These are phyloP conservation scores for Laburnicola sp. DNA, from an alignment of 2,329 filamentous ascomycete genomes.

Conservation along the genomic window DNA sequence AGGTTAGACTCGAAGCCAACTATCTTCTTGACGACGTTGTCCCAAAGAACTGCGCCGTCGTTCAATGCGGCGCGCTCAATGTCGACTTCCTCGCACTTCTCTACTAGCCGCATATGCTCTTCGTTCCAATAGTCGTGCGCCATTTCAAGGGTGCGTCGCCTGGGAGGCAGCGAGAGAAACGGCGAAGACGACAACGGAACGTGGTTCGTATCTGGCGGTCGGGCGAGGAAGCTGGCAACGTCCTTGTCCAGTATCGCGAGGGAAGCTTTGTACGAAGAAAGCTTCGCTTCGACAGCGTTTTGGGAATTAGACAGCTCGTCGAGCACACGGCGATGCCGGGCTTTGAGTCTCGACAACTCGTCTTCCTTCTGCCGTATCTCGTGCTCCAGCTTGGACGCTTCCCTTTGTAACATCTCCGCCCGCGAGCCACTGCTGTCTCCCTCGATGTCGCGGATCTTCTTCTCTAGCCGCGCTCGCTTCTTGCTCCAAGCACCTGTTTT, in stretches of 20 bases:
- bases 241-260: constrained; percentile 67
- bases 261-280: constrained; percentile 71
- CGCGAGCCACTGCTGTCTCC: constrained; percentile 61
- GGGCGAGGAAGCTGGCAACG: constrained; percentile 61
- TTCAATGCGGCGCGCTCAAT: constrained; percentile 67
- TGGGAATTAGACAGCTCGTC: constrained; percentile 64
- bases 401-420: constrained; percentile 54
- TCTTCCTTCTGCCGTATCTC: constrained; percentile 70
- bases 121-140: constrained; percentile 71
- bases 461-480: constrained; percentile 59
- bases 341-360: constrained; percentile 63
- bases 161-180: constrained; percentile 64
- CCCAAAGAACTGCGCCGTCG: constrained; percentile 69
- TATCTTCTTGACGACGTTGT: constrained; percentile 62
- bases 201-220: constrained; percentile 53
- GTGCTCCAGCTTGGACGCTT: constrained; percentile 58
- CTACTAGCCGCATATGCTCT: constrained; percentile 61
- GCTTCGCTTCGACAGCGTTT: constrained; percentile 69
- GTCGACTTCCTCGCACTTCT: constrained; percentile 60
- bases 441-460: constrained; percentile 60
- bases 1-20: constrained; percentile 67
- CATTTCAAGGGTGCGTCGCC: constrained; percentile 70
- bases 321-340: constrained; percentile 61
- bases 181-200: constrained; percentile 41
- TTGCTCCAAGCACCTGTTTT: constrained; percentile 62